phyloP scores from a whole-genome alignment of 768 basidiomycete species.

The Leccinum boreale region DNA sequence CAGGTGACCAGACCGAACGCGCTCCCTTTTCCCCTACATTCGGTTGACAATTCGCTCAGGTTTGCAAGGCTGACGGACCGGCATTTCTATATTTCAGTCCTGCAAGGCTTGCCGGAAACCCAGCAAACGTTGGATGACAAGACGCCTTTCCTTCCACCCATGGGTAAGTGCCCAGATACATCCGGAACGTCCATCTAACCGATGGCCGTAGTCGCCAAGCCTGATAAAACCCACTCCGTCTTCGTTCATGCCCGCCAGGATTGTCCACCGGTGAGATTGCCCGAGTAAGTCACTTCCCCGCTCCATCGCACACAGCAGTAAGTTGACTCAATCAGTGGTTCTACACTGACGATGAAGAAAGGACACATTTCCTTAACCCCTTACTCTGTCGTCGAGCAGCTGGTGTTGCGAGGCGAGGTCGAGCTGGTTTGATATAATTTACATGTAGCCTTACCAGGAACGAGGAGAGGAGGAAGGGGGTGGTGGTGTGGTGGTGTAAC shows the following conservation, averaged over 20 bases:
- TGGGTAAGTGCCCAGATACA: conserved; percentile 46
- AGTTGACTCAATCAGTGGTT: conserved; percentile 47
- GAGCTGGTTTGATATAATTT: conserved; percentile 59
- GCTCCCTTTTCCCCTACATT: background rate
- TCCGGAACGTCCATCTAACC: conserved; percentile 1
- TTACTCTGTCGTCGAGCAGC: conserved; percentile 72
- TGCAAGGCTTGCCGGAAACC: conserved; percentile 76
- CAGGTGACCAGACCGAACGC: conserved; percentile 41
- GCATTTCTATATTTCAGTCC: conserved; percentile 75
- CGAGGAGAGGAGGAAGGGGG: background rate
- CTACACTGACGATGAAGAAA: conserved; percentile 67
- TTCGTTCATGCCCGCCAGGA: conserved; percentile 74
- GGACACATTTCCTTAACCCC: conserved; percentile 80
- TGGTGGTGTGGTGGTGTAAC: conserved; percentile 10
- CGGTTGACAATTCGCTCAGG: conserved; percentile 35
- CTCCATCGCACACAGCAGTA: background rate
- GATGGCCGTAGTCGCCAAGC: conserved; percentile 60
- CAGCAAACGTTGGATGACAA: conserved; percentile 78
- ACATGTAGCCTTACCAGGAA: conserved; percentile 15
- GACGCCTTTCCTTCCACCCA: conserved; percentile 66
- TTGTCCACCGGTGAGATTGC: conserved; percentile 65
- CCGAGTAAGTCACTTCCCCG: conserved; percentile 50
- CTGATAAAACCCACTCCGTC: conserved; percentile 73
- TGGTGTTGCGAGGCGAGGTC: conserved; percentile 67
- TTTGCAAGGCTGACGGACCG: conserved; percentile 74